These are phyloP conservation scores for Pisolithus thermaeus DNA, from an alignment of 1,284 basidiomycete genomes.

Conservation along the genomic window DNA sequence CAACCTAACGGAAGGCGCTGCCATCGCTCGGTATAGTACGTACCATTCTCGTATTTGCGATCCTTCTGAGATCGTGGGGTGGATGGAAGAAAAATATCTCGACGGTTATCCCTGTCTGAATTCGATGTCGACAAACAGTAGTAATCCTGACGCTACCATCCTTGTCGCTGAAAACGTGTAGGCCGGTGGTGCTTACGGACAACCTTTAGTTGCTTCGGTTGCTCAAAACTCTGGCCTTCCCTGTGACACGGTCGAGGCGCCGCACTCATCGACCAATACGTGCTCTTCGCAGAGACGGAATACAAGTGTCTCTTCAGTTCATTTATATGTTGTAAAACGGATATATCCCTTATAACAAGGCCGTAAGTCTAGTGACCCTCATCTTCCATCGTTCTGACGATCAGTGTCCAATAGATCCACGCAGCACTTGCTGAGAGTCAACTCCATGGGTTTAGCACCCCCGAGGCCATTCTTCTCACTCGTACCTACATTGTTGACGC, in stretches of 20 bases:
- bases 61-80: too few species aligned
- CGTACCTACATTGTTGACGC: too few species aligned
- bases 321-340: constrained; percentile 31
- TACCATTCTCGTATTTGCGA: constrained; percentile 26
- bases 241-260: constrained; percentile 47
- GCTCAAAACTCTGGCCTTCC: constrained; percentile 65
- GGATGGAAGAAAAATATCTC: constrained; percentile 17
- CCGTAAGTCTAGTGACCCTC: constrained; percentile 35
- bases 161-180: too few species aligned
- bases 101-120: constrained; percentile 53
- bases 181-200: constrained; percentile 15
- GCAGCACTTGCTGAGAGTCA: constrained; percentile 47
- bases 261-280: constrained; percentile 67
- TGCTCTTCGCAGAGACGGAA: constrained; percentile 55
- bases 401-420: constrained; percentile 44
- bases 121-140: too few species aligned
- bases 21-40: constrained; percentile 89
- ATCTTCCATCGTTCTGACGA: neutral
- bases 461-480: too few species aligned
- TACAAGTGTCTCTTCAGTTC: constrained; percentile 28
- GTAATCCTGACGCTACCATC: too few species aligned
- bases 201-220: constrained; percentile 58
- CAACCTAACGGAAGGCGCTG: constrained; percentile 70
- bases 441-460: constrained; percentile 50
- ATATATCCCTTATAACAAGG: constrained; percentile 49